Evolutionary conservation across 768 basidiomycete genomes (phyloP).

Genomic region (Termitomyces sp.): DNA sequence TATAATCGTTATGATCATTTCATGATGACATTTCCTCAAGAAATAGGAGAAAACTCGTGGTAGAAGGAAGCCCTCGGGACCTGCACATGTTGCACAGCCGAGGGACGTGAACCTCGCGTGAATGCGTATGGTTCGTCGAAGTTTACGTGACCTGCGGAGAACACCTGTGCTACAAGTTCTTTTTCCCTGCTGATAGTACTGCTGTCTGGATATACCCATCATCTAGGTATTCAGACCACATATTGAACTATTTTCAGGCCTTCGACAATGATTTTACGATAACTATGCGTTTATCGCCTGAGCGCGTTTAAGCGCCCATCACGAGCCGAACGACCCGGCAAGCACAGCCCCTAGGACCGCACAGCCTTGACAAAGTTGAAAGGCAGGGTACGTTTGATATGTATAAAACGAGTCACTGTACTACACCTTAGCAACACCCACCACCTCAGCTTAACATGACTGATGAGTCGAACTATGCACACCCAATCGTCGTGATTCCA

Average conservation of each 20-base stretch:
- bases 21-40: neutral
- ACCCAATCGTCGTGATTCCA: slow-evolving; percentile 8
- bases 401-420: neutral
- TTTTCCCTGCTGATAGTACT: neutral
- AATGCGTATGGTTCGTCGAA: neutral
- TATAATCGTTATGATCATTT: neutral
- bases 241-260: neutral
- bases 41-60: neutral
- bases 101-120: neutral
- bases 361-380: neutral
- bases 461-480: neutral
- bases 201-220: neutral
- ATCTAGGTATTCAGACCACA: neutral
- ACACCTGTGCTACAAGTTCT: neutral
- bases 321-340: neutral
- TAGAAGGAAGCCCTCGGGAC: too few relatives aligned
- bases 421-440: neutral
- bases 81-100: neutral
- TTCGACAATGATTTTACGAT: neutral
- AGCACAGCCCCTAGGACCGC: neutral
- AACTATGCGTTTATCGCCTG: neutral
- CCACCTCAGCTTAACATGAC: neutral
- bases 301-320: neutral
- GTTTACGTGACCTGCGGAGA: neutral
- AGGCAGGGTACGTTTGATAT: neutral